Base-by-base conservation (phyloP, 805 yeast genomes). In the Wickerhamomyces chambardii region DNA sequence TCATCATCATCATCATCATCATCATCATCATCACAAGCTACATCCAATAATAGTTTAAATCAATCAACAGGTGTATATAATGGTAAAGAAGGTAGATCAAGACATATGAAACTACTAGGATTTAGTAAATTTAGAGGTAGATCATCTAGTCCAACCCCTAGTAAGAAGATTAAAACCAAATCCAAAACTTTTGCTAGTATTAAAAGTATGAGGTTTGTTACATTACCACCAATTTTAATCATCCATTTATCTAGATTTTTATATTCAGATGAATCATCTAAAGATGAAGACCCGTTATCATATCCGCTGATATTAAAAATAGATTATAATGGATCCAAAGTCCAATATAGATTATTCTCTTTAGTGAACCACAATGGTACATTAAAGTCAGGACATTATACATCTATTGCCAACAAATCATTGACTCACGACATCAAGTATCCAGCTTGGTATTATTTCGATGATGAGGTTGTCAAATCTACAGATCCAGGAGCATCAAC, bases 161-260 rank as follows among this genome's bases (percentile, higher is more conserved):
- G 7, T 19, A 19, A 10, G 10, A 36, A 35, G 9, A 40, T n/a
- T n/a, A n/a, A n/a, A 34, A 24, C 34, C 33, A 4, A n/a, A 19
- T 7, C n/a, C n/a, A 30, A 15, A 11, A 30, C 14, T 11, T 14
- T 25, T 29, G 69, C 68, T 21, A 77, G 92, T 34, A 64, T 81
- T 15, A 90, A 92, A 55, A 69, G 77, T 16, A 63, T 89, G 40
- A 68, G 72, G 25, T 84, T 90, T 32, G 78, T 95, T 2, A 64
- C 90, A 31, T 59, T 90, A 27, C 97, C 98, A 1, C 76, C 73
- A 31, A 70, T 84, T 2, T 64, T 90, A 39, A 78, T 90, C 17
- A 73, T 90, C 30, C 95, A 90, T 55, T 68, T 90, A 42, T 87
- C 94, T 43, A 64, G 98, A 44, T 90, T 90, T 58, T 57, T 47